Conservation (phyloP, 2,329 filamentous ascomycete genomes). For the Trichophyton verrucosum region DNA sequence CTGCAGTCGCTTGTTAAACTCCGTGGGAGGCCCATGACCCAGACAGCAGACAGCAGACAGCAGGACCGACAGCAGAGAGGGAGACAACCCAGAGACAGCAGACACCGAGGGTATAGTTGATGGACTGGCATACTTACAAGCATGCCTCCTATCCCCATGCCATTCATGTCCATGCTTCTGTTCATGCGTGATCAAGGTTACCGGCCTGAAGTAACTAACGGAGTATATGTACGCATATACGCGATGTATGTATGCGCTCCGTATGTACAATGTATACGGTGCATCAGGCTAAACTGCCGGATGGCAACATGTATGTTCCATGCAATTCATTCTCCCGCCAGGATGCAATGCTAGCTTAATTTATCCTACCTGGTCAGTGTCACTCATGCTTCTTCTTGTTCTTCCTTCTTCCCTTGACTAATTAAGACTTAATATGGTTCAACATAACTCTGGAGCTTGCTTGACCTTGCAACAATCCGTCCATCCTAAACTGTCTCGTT, state of each 20-base stretch:
- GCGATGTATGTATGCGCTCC: not conserved
- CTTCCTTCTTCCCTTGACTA: too few species aligned
- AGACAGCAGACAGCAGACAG: not conserved
- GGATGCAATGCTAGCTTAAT: constrained; percentile 3
- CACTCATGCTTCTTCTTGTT: not conserved
- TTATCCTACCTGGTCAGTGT: not conserved
- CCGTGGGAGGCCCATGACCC: not conserved
- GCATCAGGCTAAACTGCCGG: not conserved
- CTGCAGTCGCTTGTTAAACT: constrained; percentile 1
- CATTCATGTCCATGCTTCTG: too few species aligned
- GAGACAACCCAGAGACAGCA: too few species aligned
- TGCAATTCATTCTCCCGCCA: not conserved
- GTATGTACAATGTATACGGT: too few species aligned
- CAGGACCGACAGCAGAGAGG: too few species aligned
- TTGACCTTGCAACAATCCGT: too few species aligned
- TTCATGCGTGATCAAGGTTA: not conserved
- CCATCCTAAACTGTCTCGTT: too few species aligned
- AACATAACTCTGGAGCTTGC: too few species aligned
- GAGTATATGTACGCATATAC: not conserved
- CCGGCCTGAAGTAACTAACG: not conserved
- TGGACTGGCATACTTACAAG: too few species aligned
- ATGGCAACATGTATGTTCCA: not conserved
- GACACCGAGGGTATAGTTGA: not conserved
- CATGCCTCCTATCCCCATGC: too few species aligned
- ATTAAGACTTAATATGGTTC: too few species aligned